Base-by-base conservation (phyloP, 768 basidiomycete genomes). In the Galerina sulciceps region DNA sequence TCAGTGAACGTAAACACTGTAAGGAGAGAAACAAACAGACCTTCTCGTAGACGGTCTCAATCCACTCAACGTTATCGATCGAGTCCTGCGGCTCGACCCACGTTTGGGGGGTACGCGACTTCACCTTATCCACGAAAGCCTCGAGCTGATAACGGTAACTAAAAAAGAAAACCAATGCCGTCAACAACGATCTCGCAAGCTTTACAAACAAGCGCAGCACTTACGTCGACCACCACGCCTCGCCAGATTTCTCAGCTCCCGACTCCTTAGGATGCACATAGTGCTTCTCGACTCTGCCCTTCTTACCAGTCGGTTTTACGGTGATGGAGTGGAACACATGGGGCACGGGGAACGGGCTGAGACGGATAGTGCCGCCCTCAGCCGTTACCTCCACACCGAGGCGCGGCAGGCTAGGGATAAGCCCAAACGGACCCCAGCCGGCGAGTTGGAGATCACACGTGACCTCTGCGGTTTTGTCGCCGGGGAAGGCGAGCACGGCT, bases 111-210 rank as follows among this genome's bases (percentile, higher is more conserved):
- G 71, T 67, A 35, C 81, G 74, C 15, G 85, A 85, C 57, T 75
- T 75, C 44, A 89, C 59, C 66, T 76, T 79, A 65, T 90, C 83
- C 8, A 89, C 81, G 55, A 88, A 88, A 6, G 82, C 84, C 71
- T 89, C 86, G 37, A 88, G 71, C 69, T 88, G 86, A 59, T 82
- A 85, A 38, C 77, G 68, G 57, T 76, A 82, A 0, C 26, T 31
- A 31, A 31, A 31, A 31, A 4, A n/a, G 5, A 2, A 31, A 31
- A 31, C 26, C 1, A 4, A 31, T 31, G 4, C 26, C 26, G 2
- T 31, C 26, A 31, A 31, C 26, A 8, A 31, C 8, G 4, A 31
- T 31, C 26, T 31, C 26, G 8, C 26, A 31, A 3, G 8, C 26
- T 0, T 1, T 31, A 2, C 26, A 31, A 31, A n/a, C n/a, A n/a